Evolutionary conservation across 2,329 filamentous ascomycete species (phyloP).

Genomic region (Neonectria neomacrospora): DNA sequence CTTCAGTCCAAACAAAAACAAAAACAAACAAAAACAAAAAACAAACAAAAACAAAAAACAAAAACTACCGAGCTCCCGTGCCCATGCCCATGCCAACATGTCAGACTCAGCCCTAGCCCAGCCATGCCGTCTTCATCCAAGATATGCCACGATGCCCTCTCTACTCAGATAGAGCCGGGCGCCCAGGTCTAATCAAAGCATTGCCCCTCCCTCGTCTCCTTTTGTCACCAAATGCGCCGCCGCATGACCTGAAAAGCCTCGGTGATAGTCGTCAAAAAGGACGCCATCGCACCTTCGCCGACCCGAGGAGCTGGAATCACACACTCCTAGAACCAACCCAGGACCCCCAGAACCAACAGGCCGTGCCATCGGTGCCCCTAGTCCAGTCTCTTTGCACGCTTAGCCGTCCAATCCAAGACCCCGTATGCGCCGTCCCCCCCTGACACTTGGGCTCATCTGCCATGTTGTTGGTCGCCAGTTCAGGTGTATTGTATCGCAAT

Average conservation of each 20-base stretch:
- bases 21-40: neutral
- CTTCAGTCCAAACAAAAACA: neutral
- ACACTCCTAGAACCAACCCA: conserved; percentile 26
- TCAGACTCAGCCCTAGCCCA: neutral
- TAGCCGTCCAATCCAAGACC: conserved; percentile 8
- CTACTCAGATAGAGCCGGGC: neutral
- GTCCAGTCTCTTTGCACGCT: conserved; percentile 22
- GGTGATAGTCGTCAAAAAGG: conserved; percentile 22
- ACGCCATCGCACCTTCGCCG: conserved; percentile 22
- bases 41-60: neutral
- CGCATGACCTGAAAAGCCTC: conserved; percentile 30
- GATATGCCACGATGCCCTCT: conserved; percentile 7
- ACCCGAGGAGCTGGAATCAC: conserved; percentile 34
- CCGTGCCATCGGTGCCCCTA: conserved; percentile 25
- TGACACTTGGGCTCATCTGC: neutral
- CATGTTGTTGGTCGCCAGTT: neutral
- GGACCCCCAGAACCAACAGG: conserved; percentile 24
- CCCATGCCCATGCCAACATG: neutral
- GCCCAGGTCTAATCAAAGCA: neutral
- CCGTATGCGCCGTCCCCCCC: neutral
- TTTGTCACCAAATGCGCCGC: conserved; percentile 24
- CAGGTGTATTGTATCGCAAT: neutral
- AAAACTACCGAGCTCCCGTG: neutral
- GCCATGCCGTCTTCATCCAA: neutral
- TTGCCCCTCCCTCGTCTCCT: neutral